Conservation (phyloP, 257 asterid species). For the Haberlea rhodopensis region DNA sequence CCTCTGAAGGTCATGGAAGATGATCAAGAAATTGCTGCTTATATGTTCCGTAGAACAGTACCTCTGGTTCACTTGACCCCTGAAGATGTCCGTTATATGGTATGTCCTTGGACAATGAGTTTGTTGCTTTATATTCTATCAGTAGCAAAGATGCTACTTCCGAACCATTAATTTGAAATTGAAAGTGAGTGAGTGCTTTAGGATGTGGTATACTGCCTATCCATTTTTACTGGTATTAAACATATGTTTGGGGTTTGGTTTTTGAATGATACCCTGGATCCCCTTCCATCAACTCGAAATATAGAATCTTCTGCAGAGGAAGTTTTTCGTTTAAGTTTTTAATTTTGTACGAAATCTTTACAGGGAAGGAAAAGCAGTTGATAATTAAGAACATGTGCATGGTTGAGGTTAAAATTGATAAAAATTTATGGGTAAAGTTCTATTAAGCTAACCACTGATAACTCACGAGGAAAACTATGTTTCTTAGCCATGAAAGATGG, state of each 20-base stretch:
- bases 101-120: conserved; percentile 36
- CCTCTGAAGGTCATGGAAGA: conserved; percentile 91
- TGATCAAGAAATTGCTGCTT: conserved; percentile 94
- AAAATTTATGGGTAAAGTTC: not conserved
- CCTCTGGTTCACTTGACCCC: conserved; percentile 83
- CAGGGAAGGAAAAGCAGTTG: not conserved
- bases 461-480: not conserved
- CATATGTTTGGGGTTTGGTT: no score
- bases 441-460: not conserved
- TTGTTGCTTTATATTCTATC: not conserved
- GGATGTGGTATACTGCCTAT: conserved; percentile 16
- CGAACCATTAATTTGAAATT: conserved; percentile 16
- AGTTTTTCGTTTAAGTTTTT: not conserved
- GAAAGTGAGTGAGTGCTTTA: conserved; percentile 4
- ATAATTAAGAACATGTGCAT: conserved; percentile 4
- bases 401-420: not conserved
- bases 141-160: conserved; percentile 8
- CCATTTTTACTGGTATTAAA: conserved; percentile 5
- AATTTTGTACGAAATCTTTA: not conserved
- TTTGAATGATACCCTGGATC: not conserved
- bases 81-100: conserved; percentile 95
- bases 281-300: not conserved
- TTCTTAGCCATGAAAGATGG: not conserved
- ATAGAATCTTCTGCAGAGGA: conserved; percentile 1
- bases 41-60: conserved; percentile 98